These are phyloP conservation scores for Leishmania tarentolae DNA, from an alignment of 208 protist species.

Conservation along the genomic window DNA sequence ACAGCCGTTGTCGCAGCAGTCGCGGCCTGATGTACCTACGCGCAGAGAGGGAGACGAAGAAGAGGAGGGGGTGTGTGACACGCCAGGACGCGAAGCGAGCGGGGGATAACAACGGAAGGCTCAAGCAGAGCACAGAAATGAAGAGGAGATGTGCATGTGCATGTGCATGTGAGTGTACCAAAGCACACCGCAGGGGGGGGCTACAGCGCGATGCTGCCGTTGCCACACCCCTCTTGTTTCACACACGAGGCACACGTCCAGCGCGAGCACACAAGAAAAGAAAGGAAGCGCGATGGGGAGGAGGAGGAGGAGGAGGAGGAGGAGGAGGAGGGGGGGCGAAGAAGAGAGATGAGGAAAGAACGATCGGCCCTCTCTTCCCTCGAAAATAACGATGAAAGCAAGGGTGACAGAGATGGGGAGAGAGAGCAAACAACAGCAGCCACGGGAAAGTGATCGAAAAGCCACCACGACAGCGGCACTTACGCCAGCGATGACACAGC, in stretches of 20 bases:
- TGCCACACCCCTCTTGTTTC: not conserved
- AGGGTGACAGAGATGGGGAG: not conserved
- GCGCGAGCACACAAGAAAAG: too few relatives aligned
- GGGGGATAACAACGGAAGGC: not conserved
- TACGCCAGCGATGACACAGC: not conserved
- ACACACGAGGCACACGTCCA: too few relatives aligned
- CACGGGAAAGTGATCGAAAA: not conserved
- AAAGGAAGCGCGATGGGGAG: too few relatives aligned
- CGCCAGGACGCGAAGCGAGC: not conserved
- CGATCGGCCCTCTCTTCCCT: too few relatives aligned
- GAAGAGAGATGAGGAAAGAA: not conserved
- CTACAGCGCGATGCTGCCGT: not conserved
- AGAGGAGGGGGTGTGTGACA: not conserved
- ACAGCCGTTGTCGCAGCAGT: not conserved
- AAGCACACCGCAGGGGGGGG: not conserved
- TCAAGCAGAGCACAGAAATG: not conserved
- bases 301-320: too few relatives aligned
- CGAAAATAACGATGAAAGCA: too few relatives aligned
- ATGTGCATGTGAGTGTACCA: not conserved
- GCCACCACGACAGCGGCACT: not conserved
- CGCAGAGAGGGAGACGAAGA: slow-evolving; percentile 12
- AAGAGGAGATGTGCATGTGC: not conserved
- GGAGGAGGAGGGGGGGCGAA: not conserved
- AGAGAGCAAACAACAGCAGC: not conserved
- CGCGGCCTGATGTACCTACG: not conserved